Percentiles rank a stretch among this genome's conserved stretches.
Evolutionary conservation across 2,329 filamentous ascomycete genomes (phyloP).

Genomic region (Curvularia eragrostidis): DNA sequence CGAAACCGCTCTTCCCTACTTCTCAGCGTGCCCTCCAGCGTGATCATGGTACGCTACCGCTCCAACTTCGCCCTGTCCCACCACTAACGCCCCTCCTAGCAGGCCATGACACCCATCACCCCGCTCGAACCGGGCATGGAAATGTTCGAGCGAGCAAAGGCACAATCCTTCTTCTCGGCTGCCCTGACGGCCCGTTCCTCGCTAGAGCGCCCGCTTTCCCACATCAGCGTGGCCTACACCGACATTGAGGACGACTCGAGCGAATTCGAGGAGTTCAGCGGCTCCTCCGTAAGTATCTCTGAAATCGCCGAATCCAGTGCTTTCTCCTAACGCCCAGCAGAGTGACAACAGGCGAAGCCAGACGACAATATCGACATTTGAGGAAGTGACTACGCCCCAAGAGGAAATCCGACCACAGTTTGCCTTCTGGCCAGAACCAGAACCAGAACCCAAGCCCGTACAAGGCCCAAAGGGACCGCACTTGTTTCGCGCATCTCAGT

Average conservation of each 20-base stretch:
- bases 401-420: constrained; percentile 65
- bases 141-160: constrained; percentile 58
- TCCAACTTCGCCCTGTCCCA: constrained; percentile 2
- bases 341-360: constrained; percentile 70
- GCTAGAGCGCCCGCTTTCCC: constrained; percentile 67
- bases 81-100: constrained; percentile 43
- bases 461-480: constrained; percentile 86
- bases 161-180: constrained; percentile 66
- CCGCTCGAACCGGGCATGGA: constrained; percentile 53
- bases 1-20: constrained; percentile 22
- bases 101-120: constrained; percentile 55
- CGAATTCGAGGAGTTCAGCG: constrained; percentile 59
- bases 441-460: constrained; percentile 71
- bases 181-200: constrained; percentile 45
- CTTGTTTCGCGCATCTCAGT: constrained; percentile 76
- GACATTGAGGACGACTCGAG: constrained; percentile 68
- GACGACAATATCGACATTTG: constrained; percentile 85
- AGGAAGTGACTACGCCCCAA: constrained; percentile 80
- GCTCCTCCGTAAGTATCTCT: constrained; percentile 67
- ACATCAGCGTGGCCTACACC: constrained; percentile 79
- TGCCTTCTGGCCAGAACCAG: constrained; percentile 65
- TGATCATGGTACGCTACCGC: constrained; percentile 46
- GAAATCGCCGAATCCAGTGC: constrained; percentile 7
- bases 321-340: constrained; percentile 55
- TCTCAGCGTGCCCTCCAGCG: constrained; percentile 27